A percentile compares a stretch with the other conserved stretches of the same genome.
Conservation (phyloP, 2,329 filamentous ascomycete genomes). For the Colletotrichum aenigma region DNA sequence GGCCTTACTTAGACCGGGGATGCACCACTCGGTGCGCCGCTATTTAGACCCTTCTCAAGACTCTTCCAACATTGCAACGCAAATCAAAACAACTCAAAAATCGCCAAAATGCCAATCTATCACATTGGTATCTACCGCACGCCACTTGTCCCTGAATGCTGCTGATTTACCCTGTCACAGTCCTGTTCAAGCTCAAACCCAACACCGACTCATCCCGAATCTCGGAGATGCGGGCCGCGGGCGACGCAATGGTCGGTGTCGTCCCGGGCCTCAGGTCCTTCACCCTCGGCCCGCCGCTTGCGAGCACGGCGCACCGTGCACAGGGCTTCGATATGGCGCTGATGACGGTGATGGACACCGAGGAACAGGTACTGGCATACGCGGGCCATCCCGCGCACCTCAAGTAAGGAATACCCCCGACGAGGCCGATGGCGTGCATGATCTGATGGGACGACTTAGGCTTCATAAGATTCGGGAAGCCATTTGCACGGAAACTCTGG, state of each 20-base stretch:
- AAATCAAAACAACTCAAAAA: not conserved
- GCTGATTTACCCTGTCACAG: not conserved
- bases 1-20: not conserved
- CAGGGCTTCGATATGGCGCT: slow-evolving; percentile 22
- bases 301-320: slow-evolving; percentile 15
- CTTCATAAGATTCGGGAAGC: slow-evolving; percentile 11
- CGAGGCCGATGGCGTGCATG: not conserved
- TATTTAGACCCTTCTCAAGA: not conserved
- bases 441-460: not conserved
- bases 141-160: too few relatives aligned
- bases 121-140: not conserved
- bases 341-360: slow-evolving; percentile 21
- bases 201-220: not conserved
- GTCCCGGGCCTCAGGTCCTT: not conserved
- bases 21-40: not conserved
- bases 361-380: slow-evolving; percentile 20
- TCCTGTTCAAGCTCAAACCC: slow-evolving; percentile 19
- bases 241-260: not conserved
- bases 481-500: slow-evolving; percentile 17
- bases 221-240: not conserved
- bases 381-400: slow-evolving; percentile 21
- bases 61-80: not conserved
- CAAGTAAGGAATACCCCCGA: not conserved
- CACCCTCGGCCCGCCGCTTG: slow-evolving; percentile 7
- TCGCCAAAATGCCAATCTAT: slow-evolving; percentile 4